Conservation (phyloP, 1,139 yeast genomes). For the Protomyces lactucae-debilis region DNA sequence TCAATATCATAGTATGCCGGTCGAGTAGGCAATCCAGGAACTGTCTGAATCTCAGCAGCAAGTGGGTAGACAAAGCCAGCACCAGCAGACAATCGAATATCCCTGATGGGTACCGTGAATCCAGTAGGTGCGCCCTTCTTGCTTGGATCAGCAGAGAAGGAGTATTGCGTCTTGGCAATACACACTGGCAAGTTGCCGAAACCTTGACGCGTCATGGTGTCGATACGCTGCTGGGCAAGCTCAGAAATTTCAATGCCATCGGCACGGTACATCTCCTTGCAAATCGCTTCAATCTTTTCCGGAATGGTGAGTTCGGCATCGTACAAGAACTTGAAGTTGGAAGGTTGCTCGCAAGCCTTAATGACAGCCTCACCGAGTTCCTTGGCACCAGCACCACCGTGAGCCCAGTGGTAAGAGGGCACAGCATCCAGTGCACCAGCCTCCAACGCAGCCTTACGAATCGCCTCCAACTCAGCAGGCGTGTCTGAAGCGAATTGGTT, state of each 20-base stretch:
- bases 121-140: constrained; percentile 95
- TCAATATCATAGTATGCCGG: constrained; percentile 97
- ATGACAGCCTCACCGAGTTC: constrained; percentile 82
- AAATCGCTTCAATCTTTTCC: constrained; percentile 76
- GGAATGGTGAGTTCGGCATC: constrained; percentile 65
- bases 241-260: constrained; percentile 79
- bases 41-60: constrained; percentile 96
- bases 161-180: constrained; percentile 96
- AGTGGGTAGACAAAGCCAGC: constrained; percentile 95
- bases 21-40: constrained; percentile 92
- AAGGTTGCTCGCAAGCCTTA: constrained; percentile 56
- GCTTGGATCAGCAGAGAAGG: constrained; percentile 87
- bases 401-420: constrained; percentile 95
- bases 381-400: constrained; percentile 94
- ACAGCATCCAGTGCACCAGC: constrained; percentile 97
- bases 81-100: constrained; percentile 89
- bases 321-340: constrained; percentile 65
- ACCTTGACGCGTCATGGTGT: constrained; percentile 80
- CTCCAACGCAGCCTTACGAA: constrained; percentile 73
- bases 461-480: constrained; percentile 74
- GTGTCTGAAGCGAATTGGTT: constrained; percentile 87
- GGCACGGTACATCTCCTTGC: constrained; percentile 92
- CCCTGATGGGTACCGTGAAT: constrained; percentile 89
- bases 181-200: constrained; percentile 90
- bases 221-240: constrained; percentile 78